Base-by-base conservation (phyloP, 2,329 filamentous ascomycete species). In the Basipetospora chlamydospora region DNA sequence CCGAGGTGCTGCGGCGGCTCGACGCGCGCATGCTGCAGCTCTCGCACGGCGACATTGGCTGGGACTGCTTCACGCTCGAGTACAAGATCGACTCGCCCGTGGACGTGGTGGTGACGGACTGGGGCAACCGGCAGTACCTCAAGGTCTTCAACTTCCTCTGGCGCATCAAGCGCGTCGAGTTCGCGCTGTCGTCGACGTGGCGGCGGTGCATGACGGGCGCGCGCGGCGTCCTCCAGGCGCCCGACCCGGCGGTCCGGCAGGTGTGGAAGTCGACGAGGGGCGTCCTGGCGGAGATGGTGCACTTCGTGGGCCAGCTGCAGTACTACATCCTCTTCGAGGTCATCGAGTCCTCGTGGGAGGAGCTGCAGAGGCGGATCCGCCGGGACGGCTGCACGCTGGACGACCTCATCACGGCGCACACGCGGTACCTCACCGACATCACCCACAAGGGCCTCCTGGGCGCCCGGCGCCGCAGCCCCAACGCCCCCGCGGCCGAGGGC, bases 91-190 rank as follows among this genome's bases (percentile, higher is more conserved):
- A 94, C 53, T 82, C 88, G 2, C 90, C 90, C 0, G 83, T 95
- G 17, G 90, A 98, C 53, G 90, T 98, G 20, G 87, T 98, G 33
- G 86, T 98, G 26, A 96, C 88, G 0, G 85, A 92, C 28, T 95
- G 87, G 74, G 87, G 86, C 31, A 88, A 83, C 45, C 82, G 88
- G 16, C 88, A 98, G 53, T 98, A 98, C 53, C 77, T 98, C 47
- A 96, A 96, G 54, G 85, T 98, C 8, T 98, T 98, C 70, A 98
- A 98, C 58, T 95, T 98, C 52, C 70, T 98, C 3, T 98, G 90
- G 88, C 80, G 90, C 43, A 85, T 98, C 51, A 98, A 98, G 60
- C 80, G 90, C 20, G 90, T 98, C 35, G 90, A 98, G 51, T 98
- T 96, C 50, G 87, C 84, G 0, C 71, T 98, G 2, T 73, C 80